Percentiles rank a stretch among this genome's conserved stretches.
These are phyloP conservation scores for Penicillium sp. DNA, from an alignment of 2,329 filamentous ascomycete genomes.

Conservation along the genomic window DNA sequence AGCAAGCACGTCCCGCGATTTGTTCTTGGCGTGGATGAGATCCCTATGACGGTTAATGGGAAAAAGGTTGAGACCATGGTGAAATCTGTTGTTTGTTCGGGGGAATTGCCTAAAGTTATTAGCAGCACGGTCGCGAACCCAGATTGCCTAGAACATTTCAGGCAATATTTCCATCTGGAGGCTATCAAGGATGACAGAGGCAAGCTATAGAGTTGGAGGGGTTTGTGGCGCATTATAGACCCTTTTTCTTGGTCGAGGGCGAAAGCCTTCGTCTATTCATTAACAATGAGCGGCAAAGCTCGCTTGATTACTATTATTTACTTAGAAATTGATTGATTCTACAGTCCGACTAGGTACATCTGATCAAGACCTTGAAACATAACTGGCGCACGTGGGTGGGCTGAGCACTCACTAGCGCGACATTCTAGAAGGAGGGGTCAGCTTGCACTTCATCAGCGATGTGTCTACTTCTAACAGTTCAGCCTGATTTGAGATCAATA, in stretches of 20 bases:
- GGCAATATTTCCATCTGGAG: constrained; percentile 24
- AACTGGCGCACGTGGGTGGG: constrained; percentile 9
- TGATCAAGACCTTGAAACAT: not conserved
- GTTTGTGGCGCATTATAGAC: not conserved
- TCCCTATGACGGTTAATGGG: constrained; percentile 28
- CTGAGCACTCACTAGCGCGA: constrained; percentile 8
- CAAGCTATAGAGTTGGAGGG: constrained; percentile 16
- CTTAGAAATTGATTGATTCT: not conserved
- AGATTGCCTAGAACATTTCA: constrained; percentile 21
- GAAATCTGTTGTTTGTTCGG: constrained; percentile 22
- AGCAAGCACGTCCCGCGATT: constrained; percentile 29
- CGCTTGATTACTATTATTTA: not conserved
- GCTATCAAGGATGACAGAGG: constrained; percentile 8
- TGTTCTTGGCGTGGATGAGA: constrained; percentile 23
- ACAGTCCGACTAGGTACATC: not conserved
- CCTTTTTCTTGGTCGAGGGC: not conserved
- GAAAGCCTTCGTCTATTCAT: too few species aligned
- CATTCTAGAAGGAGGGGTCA: constrained; percentile 4
- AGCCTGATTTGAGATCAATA: not conserved
- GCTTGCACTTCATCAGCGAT: not conserved
- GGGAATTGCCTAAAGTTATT: constrained; percentile 19
- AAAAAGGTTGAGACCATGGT: constrained; percentile 27
- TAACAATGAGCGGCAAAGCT: not conserved
- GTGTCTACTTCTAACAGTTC: not conserved
- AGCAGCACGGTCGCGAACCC: constrained; percentile 28